These are phyloP conservation scores for Dactylellina drechsleri DNA, from an alignment of 2,329 filamentous ascomycete species.

Conservation along the genomic window DNA sequence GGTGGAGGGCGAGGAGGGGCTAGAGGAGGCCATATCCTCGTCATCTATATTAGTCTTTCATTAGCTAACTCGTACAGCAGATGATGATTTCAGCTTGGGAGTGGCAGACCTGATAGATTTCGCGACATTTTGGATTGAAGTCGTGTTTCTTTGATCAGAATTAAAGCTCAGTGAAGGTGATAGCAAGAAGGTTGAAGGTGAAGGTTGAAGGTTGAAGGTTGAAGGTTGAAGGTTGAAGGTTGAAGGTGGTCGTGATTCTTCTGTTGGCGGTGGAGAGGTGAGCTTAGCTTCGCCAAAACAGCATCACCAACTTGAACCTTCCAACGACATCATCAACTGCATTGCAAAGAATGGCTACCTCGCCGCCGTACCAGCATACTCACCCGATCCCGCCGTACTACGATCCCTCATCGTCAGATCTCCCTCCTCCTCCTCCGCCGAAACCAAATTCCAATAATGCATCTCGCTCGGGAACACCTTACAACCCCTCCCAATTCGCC, in stretches of 20 bases:
- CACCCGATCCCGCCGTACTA: constrained; percentile 55
- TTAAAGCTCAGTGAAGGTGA: not conserved
- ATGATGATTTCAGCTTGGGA: not conserved
- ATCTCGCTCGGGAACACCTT: constrained; percentile 72
- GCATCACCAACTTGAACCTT: not conserved
- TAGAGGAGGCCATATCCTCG: constrained; percentile 53
- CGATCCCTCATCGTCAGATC: constrained; percentile 43
- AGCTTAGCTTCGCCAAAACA: constrained; percentile 2
- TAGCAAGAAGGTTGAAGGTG: not conserved
- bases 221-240: constrained; percentile 4
- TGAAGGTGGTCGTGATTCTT: not conserved
- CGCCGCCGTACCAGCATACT: constrained; percentile 28
- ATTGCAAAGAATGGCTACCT: constrained; percentile 25
- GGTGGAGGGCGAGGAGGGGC: constrained; percentile 48
- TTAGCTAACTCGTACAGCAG: not conserved
- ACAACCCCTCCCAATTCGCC: constrained; percentile 63
- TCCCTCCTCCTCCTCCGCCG: constrained; percentile 75
- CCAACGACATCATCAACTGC: constrained; percentile 17
- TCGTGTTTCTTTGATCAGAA: not conserved
- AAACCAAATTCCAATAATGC: constrained; percentile 76
- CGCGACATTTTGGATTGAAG: constrained; percentile 34
- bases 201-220: constrained; percentile 5
- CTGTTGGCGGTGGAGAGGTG: constrained; percentile 7
- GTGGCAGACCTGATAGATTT: constrained; percentile 41
- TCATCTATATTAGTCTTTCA: constrained; percentile 20